phyloP scores from a whole-genome alignment of 352 stramenopile genomes.

The Globisporangium spinosum region DNA sequence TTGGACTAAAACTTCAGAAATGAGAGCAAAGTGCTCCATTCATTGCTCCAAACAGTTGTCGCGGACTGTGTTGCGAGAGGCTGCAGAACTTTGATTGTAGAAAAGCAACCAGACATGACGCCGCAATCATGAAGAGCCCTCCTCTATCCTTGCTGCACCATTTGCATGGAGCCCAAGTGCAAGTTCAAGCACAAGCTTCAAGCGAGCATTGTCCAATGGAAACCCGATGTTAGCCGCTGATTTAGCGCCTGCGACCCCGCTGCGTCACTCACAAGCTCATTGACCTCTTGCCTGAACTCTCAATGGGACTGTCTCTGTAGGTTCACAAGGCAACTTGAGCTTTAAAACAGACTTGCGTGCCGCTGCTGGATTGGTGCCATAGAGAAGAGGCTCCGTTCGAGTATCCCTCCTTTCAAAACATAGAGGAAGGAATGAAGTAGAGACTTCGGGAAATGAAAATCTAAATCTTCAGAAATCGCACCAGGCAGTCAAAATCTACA shows the following conservation, averaged over 20 bases:
- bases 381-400: neutral
- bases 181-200: neutral
- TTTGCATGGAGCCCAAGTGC: neutral
- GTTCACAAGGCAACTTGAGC: neutral
- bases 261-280: neutral
- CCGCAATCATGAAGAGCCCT: neutral
- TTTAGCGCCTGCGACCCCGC: neutral
- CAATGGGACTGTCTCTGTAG: neutral
- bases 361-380: neutral
- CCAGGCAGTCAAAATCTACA: neutral
- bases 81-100: neutral
- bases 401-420: neutral
- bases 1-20: neutral
- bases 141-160: neutral
- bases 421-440: neutral
- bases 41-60: too few relatives aligned
- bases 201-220: neutral
- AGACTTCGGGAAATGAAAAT: neutral
- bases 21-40: neutral
- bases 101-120: neutral
- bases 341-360: neutral
- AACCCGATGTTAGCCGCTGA: neutral
- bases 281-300: neutral
- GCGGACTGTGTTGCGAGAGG: neutral
- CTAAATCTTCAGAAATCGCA: neutral